Evolutionary conservation across 768 basidiomycete species (phyloP).

Genomic region (Mycena belliarum): DNA sequence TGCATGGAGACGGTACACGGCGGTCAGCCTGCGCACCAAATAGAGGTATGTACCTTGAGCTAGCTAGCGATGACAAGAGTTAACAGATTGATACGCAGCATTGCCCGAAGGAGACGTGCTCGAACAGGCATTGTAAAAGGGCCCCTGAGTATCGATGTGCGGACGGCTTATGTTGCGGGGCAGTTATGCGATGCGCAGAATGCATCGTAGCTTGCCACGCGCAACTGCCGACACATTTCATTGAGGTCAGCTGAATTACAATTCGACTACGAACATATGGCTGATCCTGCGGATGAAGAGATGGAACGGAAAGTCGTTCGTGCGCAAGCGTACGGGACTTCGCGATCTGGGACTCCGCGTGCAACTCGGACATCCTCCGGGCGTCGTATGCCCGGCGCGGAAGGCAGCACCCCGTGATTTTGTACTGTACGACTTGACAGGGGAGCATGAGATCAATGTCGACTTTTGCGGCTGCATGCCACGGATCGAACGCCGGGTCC

Average conservation of each 20-base stretch:
- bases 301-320: background rate
- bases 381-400: background rate
- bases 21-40: too few relatives aligned
- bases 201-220: background rate
- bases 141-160: background rate
- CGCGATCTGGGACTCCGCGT: slow-evolving; percentile 12
- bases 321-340: background rate
- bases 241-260: background rate
- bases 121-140: background rate
- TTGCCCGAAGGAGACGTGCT: background rate
- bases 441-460: slow-evolving; percentile 12
- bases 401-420: background rate
- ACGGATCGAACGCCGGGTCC: background rate
- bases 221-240: background rate
- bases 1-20: too few relatives aligned
- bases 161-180: background rate
- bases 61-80: too few relatives aligned
- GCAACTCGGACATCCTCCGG: slow-evolving; percentile 14
- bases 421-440: slow-evolving; percentile 5
- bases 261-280: too few relatives aligned
- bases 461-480: slow-evolving; percentile 17
- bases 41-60: too few relatives aligned
- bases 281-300: background rate
- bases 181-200: background rate
- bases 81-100: too few relatives aligned